A percentile compares a stretch with the other conserved stretches of the same genome.
These are phyloP conservation scores for Paracorniculantispora psalliotae DNA, from an alignment of 2,329 filamentous ascomycete species.

Conservation along the genomic window DNA sequence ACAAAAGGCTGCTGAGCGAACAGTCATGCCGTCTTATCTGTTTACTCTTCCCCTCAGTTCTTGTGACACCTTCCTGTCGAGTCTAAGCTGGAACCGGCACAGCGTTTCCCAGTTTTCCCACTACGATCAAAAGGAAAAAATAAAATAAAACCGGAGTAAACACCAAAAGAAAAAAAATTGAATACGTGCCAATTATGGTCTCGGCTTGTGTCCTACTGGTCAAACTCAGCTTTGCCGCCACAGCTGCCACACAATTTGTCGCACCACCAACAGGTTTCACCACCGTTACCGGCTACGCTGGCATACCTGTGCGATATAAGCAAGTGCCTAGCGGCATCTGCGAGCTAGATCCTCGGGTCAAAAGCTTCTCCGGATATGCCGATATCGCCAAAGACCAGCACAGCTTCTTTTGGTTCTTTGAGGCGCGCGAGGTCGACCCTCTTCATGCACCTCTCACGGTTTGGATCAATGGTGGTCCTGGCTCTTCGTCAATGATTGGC, in stretches of 20 bases:
- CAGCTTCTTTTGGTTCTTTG: slow-evolving; percentile 37
- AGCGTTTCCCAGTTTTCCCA: too few species aligned
- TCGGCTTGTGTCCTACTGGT: too few species aligned
- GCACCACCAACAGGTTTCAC: not conserved
- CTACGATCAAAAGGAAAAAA: too few species aligned
- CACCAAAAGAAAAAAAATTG: too few species aligned
- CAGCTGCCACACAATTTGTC: not conserved
- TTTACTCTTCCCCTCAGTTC: too few species aligned
- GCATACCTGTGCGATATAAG: not conserved
- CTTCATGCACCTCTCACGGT: slow-evolving; percentile 37
- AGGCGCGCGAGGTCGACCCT: slow-evolving; percentile 24
- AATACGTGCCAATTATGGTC: too few species aligned
- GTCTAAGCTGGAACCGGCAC: too few species aligned
- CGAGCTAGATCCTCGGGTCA: slow-evolving; percentile 4
- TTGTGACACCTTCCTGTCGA: too few species aligned
- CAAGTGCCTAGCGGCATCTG: slow-evolving; percentile 4
- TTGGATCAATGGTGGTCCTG: slow-evolving; percentile 59
- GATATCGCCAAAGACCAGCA: slow-evolving; percentile 36
- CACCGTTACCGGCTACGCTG: not conserved
- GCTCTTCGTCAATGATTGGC: slow-evolving; percentile 53
- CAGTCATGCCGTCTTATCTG: too few species aligned
- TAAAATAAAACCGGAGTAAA: too few species aligned
- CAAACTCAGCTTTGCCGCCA: not conserved
- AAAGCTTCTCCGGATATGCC: slow-evolving; percentile 12
- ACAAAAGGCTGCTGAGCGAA: too few species aligned